Conservation (phyloP, 805 yeast genomes). For the Yarrowia bubula region DNA sequence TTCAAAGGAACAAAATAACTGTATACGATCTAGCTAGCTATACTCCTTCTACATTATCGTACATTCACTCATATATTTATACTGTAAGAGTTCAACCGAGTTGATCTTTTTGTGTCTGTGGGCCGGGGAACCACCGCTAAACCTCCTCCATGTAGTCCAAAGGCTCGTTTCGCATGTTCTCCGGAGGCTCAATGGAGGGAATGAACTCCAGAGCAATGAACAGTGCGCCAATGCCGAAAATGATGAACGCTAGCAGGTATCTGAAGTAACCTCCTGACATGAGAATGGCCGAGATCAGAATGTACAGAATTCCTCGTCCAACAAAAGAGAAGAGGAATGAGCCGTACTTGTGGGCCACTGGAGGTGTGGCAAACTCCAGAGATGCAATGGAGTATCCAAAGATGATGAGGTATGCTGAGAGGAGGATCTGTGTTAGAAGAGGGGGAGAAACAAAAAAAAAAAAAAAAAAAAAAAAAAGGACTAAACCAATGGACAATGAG, state of each 20-base stretch:
- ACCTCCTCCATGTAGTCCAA: slow-evolving; percentile 19
- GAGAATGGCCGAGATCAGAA: slow-evolving; percentile 50
- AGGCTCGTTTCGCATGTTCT: slow-evolving; percentile 56
- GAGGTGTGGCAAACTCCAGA: slow-evolving; percentile 51
- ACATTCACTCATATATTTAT: not conserved
- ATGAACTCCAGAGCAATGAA: slow-evolving; percentile 65
- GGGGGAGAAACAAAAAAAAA: too few species aligned
- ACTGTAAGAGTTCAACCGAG: too few species aligned
- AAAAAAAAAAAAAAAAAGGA: too few species aligned
- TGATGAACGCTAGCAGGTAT: slow-evolving; percentile 54
- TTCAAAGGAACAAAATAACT: too few species aligned
- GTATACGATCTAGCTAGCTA: too few species aligned
- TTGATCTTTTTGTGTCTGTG: too few species aligned
- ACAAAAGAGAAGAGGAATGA: slow-evolving; percentile 60
- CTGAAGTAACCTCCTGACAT: slow-evolving; percentile 56
- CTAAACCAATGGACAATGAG: too few species aligned
- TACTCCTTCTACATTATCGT: not conserved
- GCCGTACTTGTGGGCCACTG: slow-evolving; percentile 48
- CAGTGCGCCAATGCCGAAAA: slow-evolving; percentile 59
- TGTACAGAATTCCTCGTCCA: slow-evolving; percentile 69
- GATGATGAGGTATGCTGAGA: not conserved
- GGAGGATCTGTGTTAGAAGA: slow-evolving; percentile 1
- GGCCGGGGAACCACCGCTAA: too few species aligned
- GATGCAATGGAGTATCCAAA: slow-evolving; percentile 36
- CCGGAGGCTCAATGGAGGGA: slow-evolving; percentile 76